phyloP scores from a whole-genome alignment of 805 yeast genomes.

The Wickerhamomyces rabaulensis region DNA sequence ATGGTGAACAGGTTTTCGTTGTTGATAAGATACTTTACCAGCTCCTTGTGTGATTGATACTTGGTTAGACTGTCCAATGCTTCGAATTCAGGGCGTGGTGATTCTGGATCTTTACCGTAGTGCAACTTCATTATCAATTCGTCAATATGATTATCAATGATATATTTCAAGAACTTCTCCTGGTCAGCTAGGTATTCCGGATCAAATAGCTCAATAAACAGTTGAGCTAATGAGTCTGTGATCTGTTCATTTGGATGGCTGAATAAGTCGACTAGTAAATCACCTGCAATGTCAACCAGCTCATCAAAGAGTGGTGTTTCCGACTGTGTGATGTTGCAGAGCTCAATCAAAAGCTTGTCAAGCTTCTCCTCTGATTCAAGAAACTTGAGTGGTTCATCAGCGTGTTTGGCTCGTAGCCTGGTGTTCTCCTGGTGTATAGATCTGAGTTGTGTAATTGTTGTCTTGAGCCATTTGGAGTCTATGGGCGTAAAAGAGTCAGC shows the following conservation, averaged over 20 bases:
- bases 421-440: slow-evolving; percentile 5
- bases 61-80: neutral
- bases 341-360: slow-evolving; percentile 11
- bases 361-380: slow-evolving; percentile 14
- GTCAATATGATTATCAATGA: neutral
- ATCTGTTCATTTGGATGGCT: slow-evolving; percentile 17
- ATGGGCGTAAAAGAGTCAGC: neutral
- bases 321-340: slow-evolving; percentile 13
- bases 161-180: neutral
- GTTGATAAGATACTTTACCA: neutral
- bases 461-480: slow-evolving; percentile 13
- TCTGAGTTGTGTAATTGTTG: slow-evolving; percentile 3
- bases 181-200: slow-evolving; percentile 10
- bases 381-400: slow-evolving; percentile 16
- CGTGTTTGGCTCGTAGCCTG: slow-evolving; percentile 6
- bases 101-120: neutral
- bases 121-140: neutral
- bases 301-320: slow-evolving; percentile 8
- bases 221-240: slow-evolving; percentile 8
- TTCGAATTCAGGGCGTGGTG: neutral
- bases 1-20: neutral
- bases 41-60: neutral
- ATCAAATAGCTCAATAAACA: slow-evolving; percentile 15
- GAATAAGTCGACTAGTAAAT: neutral
- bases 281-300: slow-evolving; percentile 1